phyloP scores from a whole-genome alignment of 2,329 filamentous ascomycete genomes.

The Diaporthe australafricana region DNA sequence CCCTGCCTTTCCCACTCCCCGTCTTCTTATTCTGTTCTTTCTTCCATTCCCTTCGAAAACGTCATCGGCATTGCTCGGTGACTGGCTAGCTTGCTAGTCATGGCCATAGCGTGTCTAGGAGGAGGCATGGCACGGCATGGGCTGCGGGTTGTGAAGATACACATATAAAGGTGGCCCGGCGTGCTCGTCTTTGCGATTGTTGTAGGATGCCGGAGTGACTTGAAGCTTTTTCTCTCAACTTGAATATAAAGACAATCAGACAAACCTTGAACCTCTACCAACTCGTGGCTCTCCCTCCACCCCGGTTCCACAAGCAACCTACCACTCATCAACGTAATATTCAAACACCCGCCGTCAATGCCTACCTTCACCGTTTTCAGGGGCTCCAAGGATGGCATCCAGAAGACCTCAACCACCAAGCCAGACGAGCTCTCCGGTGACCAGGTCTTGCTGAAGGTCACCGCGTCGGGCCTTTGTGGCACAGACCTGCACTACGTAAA shows the following conservation, averaged over 20 bases:
- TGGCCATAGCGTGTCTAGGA: neutral
- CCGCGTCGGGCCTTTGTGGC: conserved; percentile 39
- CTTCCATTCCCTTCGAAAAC: conserved; percentile 12
- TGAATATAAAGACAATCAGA: neutral
- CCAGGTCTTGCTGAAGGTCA: conserved; percentile 38
- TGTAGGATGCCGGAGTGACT: no score
- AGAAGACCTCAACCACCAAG: conserved; percentile 36
- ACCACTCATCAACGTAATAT: neutral
- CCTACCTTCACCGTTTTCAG: conserved; percentile 38
- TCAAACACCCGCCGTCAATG: conserved; percentile 6
- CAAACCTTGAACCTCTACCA: neutral
- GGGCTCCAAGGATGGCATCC: conserved; percentile 32
- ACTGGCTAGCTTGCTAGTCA: conserved; percentile 16
- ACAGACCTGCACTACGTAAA: conserved; percentile 39
- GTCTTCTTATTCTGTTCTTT: neutral
- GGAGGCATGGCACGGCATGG: neutral
- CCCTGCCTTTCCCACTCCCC: neutral
- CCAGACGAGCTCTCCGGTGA: conserved; percentile 36
- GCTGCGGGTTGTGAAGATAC: neutral
- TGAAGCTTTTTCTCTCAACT: neutral
- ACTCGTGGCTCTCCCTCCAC: neutral
- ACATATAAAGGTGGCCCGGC: conserved; percentile 5
- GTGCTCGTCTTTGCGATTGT: neutral
- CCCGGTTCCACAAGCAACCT: no score
- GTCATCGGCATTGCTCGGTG: conserved; percentile 10